Conservation (phyloP, 2,329 filamentous ascomycete genomes). For the Aspergillus carbonarius region DNA sequence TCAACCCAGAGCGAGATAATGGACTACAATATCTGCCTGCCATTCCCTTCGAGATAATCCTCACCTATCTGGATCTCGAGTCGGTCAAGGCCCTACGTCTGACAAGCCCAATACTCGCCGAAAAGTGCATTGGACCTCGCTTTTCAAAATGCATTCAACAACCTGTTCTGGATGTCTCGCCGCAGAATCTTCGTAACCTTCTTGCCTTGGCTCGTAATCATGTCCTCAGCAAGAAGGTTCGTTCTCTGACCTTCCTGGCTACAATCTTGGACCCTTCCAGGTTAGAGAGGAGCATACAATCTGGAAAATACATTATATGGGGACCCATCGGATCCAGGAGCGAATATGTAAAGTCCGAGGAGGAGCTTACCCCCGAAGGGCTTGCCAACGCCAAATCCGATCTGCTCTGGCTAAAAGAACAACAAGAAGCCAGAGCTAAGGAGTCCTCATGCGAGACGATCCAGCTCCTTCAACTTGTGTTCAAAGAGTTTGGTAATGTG, state of each 20-base stretch:
- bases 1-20: not conserved
- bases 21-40: not conserved
- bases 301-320: not conserved
- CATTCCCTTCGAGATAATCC: not conserved
- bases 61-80: slow-evolving; percentile 11
- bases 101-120: not conserved
- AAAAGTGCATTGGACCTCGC: slow-evolving; percentile 12
- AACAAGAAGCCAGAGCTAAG: not conserved
- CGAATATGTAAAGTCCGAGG: not conserved
- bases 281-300: not conserved
- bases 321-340: not conserved
- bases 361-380: not conserved
- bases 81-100: slow-evolving; percentile 12
- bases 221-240: not conserved
- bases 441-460: slow-evolving; percentile 4
- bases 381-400: not conserved
- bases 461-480: not conserved
- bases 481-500: slow-evolving; percentile 4
- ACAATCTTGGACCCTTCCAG: not conserved
- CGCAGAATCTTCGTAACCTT: slow-evolving; percentile 6
- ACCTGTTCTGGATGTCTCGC: not conserved
- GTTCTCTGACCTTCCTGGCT: slow-evolving; percentile 7
- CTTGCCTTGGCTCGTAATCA: slow-evolving; percentile 1
- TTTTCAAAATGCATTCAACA: slow-evolving; percentile 5
- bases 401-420: slow-evolving; percentile 3